phyloP scores from a whole-genome alignment of 2,329 filamentous ascomycete genomes.

The Trichoderma arundinaceum region DNA sequence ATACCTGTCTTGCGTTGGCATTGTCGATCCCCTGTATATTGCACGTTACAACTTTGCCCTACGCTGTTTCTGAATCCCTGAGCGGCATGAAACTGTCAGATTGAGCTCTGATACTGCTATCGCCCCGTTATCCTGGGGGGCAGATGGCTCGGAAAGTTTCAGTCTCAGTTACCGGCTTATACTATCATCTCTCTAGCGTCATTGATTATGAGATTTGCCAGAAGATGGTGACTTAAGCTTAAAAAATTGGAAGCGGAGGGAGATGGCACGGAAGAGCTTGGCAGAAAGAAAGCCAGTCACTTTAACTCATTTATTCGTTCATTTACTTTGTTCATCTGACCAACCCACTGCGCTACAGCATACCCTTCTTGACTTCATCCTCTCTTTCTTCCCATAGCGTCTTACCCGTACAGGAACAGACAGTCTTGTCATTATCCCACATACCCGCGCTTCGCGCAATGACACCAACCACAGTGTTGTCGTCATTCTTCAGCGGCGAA shows the following conservation, averaged over 20 bases:
- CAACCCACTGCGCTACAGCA: slow-evolving; percentile 65
- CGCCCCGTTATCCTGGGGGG: neutral
- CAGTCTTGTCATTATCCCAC: slow-evolving; percentile 98
- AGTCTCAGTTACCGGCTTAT: slow-evolving; percentile 12
- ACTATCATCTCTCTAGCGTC: slow-evolving; percentile 4
- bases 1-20: neutral
- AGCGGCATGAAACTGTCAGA: slow-evolving; percentile 19
- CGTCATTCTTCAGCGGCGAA: slow-evolving; percentile 70
- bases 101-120: neutral
- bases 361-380: slow-evolving; percentile 87
- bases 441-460: slow-evolving; percentile 96
- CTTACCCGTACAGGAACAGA: slow-evolving; percentile 97
- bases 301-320: slow-evolving; percentile 5
- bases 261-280: neutral
- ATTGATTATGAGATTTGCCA: slow-evolving; percentile 14
- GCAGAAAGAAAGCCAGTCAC: neutral
- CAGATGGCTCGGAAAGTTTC: neutral
- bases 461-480: slow-evolving; percentile 87
- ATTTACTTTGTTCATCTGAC: slow-evolving; percentile 17
- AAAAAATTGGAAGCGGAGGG: slow-evolving; percentile 5
- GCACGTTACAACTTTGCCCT: slow-evolving; percentile 5
- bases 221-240: slow-evolving; percentile 20
- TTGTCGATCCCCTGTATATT: slow-evolving; percentile 3
- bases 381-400: slow-evolving; percentile 96
- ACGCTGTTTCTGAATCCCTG: slow-evolving; percentile 9